phyloP scores from a whole-genome alignment of 352 stramenopile genomes.

The Phytophthora fragariaefolia region DNA sequence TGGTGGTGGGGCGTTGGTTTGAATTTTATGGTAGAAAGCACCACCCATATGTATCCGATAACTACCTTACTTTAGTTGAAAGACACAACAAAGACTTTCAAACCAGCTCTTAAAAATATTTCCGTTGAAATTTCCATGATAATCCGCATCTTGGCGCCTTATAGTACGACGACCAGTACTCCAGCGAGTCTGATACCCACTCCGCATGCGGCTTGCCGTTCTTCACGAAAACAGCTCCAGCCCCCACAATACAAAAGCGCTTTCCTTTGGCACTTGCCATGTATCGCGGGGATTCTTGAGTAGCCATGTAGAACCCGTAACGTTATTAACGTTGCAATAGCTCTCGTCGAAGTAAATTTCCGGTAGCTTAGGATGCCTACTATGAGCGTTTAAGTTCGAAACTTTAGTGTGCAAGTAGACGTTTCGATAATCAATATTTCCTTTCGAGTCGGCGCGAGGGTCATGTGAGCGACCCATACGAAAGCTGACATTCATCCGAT shows the following conservation, averaged over 20 bases:
- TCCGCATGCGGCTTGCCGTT: background rate
- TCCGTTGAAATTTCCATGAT: background rate
- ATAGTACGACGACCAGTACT: background rate
- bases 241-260: background rate
- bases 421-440: background rate
- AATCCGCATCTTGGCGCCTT: background rate
- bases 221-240: background rate
- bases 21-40: background rate
- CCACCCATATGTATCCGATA: background rate
- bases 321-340: background rate
- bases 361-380: background rate
- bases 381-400: background rate
- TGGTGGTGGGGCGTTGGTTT: background rate
- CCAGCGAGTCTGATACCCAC: background rate
- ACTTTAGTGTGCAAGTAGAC: background rate
- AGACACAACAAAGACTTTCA: background rate
- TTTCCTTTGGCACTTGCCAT: background rate
- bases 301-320: background rate
- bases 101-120: background rate
- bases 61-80: background rate
- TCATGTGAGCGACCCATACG: background rate
- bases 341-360: background rate
- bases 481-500: background rate
- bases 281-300: background rate
- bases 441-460: background rate